These are phyloP conservation scores for Pestalotiopsis sp. DNA, from an alignment of 2,329 filamentous ascomycete species.

Conservation along the genomic window DNA sequence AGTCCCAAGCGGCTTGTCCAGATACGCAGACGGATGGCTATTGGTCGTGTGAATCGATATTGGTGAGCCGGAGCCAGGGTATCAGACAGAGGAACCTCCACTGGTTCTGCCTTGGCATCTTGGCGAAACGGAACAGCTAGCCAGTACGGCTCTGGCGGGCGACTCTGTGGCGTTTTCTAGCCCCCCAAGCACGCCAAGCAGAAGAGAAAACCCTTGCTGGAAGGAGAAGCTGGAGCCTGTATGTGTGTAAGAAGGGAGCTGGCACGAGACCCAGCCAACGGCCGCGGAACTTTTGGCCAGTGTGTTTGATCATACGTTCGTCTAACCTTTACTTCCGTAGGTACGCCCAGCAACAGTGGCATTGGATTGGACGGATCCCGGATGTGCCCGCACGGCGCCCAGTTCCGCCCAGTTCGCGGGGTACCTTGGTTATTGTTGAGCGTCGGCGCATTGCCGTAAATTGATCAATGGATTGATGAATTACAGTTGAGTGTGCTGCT, in stretches of 20 bases:
- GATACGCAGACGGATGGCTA: conserved; percentile 13
- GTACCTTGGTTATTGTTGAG: not conserved
- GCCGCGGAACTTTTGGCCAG: not conserved
- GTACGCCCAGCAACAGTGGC: not conserved
- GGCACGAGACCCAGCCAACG: not conserved
- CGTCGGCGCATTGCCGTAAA: not conserved
- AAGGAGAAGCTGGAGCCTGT: conserved; percentile 10
- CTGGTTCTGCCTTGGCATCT: conserved; percentile 14
- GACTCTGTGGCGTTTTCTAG: conserved; percentile 3
- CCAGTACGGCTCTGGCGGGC: conserved; percentile 5
- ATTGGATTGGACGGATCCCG: not conserved
- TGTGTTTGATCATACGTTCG: not conserved
- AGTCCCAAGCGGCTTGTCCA: conserved; percentile 2
- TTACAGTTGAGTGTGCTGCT: not conserved
- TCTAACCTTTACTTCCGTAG: not conserved
- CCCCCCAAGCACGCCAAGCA: not conserved
- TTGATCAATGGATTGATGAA: not conserved
- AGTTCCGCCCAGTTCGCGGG: not conserved
- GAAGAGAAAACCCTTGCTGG: not conserved
- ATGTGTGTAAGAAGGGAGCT: not conserved
- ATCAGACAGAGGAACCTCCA: not conserved
- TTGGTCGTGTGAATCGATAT: conserved; percentile 10
- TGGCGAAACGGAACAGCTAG: conserved; percentile 12
- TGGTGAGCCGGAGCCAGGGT: not conserved
- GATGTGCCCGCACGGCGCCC: not conserved